Base-by-base conservation (phyloP, 2,329 filamentous ascomycete genomes). In the Exophiala lecanii-corni region DNA sequence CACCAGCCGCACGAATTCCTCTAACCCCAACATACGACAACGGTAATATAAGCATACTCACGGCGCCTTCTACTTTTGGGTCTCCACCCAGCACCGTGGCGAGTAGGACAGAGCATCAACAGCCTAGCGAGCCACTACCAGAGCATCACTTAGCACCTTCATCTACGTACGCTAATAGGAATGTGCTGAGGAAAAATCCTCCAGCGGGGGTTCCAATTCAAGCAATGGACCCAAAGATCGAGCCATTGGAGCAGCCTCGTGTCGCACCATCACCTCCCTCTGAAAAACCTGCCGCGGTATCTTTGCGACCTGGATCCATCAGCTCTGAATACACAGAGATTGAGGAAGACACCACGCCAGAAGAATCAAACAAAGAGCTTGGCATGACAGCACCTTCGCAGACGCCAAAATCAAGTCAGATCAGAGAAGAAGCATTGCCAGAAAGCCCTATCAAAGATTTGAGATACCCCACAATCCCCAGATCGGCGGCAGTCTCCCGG, bases 1-100 rank as follows among this genome's bases (percentile, higher is more conserved):
- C 62, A 12, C 61, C 66, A 19, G 59, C 63, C 31, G 61, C 63
- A 28, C 52, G 62, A 43, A 59, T 55, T 13, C 53, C 52, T 3
- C 40, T 56, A 16, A 57, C 55, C 7, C 55, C 55, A 12, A 50
- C 49, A n/a, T 56, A 56, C 28, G 54, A 57, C 33, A 54, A 57
- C 36, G 55, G 54, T 9, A 53, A 53, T 20, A 31, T 51, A 16
- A 34, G 40, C 12, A 20, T 51, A 3, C 12, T 36, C 9, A 39
- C 42, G 23, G 36, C 45, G 9, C 39, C 39, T 5, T 33, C 32
- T 7, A 36, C 26, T 30, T 23, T 43, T 26, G 20, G n/a, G 13
- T 41, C 45, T 17, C 15, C 39, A 42, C 9, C n/a, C 39, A 9
- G 18, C 19, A 20, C 9, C 17, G 9, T 25, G 2, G n/a, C 34